phyloP scores from a whole-genome alignment of 1,139 yeast genomes.

The Suhomyces bolitotheri region DNA sequence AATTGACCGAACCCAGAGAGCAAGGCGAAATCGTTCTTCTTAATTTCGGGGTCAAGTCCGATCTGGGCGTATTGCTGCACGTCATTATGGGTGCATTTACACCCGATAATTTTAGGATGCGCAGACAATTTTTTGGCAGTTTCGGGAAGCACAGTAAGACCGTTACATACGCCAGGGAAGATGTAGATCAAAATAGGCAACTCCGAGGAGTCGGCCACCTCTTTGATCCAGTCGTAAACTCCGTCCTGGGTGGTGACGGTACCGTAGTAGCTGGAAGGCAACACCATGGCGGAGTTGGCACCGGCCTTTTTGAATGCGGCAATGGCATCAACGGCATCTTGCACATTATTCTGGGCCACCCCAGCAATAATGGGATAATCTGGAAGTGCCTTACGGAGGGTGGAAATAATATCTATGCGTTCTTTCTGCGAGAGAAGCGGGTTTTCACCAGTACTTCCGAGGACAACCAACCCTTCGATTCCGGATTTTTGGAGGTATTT shows the following conservation, averaged over 20 bases:
- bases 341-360: conserved; percentile 41
- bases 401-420: conserved; percentile 32
- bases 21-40: conserved; percentile 19
- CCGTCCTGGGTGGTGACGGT: conserved; percentile 42
- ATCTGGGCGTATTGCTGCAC: conserved; percentile 14
- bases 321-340: conserved; percentile 42
- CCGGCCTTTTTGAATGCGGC: conserved; percentile 40
- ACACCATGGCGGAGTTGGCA: conserved; percentile 45
- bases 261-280: conserved; percentile 51
- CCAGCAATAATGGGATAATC: conserved; percentile 46
- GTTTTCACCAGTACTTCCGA: conserved; percentile 49
- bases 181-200: conserved; percentile 51
- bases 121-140: conserved; percentile 31
- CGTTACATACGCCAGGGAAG: conserved; percentile 51
- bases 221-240: conserved; percentile 42
- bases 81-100: conserved; percentile 42
- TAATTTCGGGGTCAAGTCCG: conserved; percentile 12
- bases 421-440: conserved; percentile 46
- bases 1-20: conserved; percentile 30
- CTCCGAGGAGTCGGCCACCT: conserved; percentile 44
- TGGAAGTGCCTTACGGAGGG: conserved; percentile 37
- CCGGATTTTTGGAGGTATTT: conserved; percentile 31
- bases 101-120: conserved; percentile 50
- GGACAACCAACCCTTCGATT: conserved; percentile 33
- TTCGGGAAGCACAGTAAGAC: conserved; percentile 30